Evolutionary conservation across 2,329 filamentous ascomycete species (phyloP), one percentile per base, ranked within the genome.

Genomic region (Fusarium luffae): DNA sequence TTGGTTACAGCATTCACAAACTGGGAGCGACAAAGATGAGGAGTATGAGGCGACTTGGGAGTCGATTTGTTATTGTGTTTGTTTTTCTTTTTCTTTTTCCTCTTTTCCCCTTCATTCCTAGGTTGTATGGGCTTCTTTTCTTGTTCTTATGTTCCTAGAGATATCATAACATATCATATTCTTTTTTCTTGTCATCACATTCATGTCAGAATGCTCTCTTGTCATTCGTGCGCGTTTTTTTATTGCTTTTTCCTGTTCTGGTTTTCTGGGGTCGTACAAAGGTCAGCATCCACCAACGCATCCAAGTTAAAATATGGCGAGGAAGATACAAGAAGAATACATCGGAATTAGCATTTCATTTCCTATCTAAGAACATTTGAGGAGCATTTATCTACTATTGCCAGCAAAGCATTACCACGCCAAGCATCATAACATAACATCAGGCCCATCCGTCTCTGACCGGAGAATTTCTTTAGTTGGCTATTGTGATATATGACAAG

Each of bases 21-120:
- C 41, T 58, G 43, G 57, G 60, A 60, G 23, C 60, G 59, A 48
- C 54, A 63, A 40, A 62, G 30, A 52, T 54, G 70, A 51, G 54
- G 68, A 73, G 68, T 63, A 59, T 42, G 49, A n/a, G 62, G 66
- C 61, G 51, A 60, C 63, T 66, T 60, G 34, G 48, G 40, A 56
- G 42, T 59, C 34, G 54, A 50, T 68, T 58, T 52, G 37, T 48
- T 28, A 28, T 63, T 58, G 30, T 40, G 6, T 11, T 28, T 55
- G 4, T 50, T 50, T 50, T 47, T 3, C 8, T 23, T 56, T n/a
- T 37, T 7, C 10, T 12, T 25, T 12, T 28, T 28, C 11, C 27
- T 40, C 18, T 37, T 41, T 48, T 25, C 18, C 48, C n/a, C 18
- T 25, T 50, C 16, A 32, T 63, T 37, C 9, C 16, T 16, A 37